These are phyloP conservation scores for Pseudomassariella vexata DNA, from an alignment of 2,329 filamentous ascomycete genomes.

Conservation along the genomic window DNA sequence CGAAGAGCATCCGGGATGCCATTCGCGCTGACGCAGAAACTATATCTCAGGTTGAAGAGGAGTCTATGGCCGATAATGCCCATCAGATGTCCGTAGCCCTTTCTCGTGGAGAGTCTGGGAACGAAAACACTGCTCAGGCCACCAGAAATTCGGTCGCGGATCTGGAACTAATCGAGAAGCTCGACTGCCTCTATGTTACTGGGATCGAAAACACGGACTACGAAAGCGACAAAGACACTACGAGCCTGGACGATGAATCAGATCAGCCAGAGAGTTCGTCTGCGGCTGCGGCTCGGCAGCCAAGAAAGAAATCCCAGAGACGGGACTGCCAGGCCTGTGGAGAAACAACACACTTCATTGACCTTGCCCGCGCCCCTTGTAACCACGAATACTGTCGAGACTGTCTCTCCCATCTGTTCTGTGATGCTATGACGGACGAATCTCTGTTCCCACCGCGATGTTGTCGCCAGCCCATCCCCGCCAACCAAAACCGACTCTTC, in stretches of 20 bases:
- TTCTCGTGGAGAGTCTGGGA: not conserved
- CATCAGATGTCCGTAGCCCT: conserved; percentile 7
- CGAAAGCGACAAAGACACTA: not conserved
- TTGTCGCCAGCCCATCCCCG: conserved; percentile 36
- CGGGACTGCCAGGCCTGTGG: conserved; percentile 12
- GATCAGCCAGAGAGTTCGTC: conserved; percentile 12
- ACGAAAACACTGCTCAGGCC: not conserved
- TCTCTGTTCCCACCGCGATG: conserved; percentile 50
- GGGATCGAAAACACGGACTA: conserved; percentile 3
- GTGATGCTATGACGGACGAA: conserved; percentile 37
- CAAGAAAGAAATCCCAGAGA: not conserved
- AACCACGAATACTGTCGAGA: conserved; percentile 43
- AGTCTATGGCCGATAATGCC: conserved; percentile 10
- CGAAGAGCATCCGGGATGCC: conserved; percentile 14
- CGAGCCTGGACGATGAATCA: not conserved
- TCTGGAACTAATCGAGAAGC: conserved; percentile 10
- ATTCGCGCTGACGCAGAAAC: conserved; percentile 12
- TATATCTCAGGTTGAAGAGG: conserved; percentile 9
- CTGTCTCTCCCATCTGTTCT: conserved; percentile 43
- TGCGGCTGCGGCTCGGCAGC: conserved; percentile 11
- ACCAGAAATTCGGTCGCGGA: conserved; percentile 1
- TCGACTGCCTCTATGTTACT: conserved; percentile 9
- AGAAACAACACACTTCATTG: conserved; percentile 6
- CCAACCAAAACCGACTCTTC: conserved; percentile 26
- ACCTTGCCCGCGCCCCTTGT: conserved; percentile 16